Conservation (phyloP, 1,139 yeast species). For the Candida tetrigidarum region DNA sequence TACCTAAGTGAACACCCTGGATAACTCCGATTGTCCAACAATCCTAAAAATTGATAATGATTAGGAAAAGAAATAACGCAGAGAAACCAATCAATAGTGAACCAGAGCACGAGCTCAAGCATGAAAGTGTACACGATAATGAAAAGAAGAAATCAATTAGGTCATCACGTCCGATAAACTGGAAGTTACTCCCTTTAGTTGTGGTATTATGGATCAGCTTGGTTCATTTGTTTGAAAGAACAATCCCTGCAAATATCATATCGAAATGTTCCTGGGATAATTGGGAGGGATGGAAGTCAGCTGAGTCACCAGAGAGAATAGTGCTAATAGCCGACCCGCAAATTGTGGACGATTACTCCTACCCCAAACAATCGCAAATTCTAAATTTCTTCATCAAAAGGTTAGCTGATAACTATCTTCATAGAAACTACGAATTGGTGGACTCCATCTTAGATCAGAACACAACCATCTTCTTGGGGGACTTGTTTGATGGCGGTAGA, state of each 20-base stretch:
- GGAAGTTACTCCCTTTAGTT: constrained; percentile 2
- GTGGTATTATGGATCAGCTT: constrained; percentile 45
- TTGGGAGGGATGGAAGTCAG: constrained; percentile 68
- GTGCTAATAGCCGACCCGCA: constrained; percentile 93
- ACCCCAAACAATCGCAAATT: constrained; percentile 56
- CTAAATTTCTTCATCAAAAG: constrained; percentile 50
- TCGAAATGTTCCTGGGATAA: constrained; percentile 60
- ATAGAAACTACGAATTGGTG: constrained; percentile 71
- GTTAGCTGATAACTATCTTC: constrained; percentile 75
- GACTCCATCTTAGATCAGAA: constrained; percentile 71
- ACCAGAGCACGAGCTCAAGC: no score
- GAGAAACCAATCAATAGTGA: not conserved
- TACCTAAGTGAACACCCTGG: constrained; percentile 1
- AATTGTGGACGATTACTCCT: constrained; percentile 78
- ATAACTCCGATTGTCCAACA: no score
- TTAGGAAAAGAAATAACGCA: not conserved
- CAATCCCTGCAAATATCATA: constrained; percentile 53
- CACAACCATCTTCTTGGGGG: constrained; percentile 81
- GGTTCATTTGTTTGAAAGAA: constrained; percentile 65
- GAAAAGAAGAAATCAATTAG: not conserved
- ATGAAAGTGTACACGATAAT: no score
- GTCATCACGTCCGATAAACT: not conserved
- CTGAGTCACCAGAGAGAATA: constrained; percentile 56
- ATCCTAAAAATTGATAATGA: not conserved
- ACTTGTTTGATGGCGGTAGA: constrained; percentile 93